These are phyloP conservation scores for Leptographium galeiforme DNA, from an alignment of 2,329 filamentous ascomycete species.

Conservation along the genomic window DNA sequence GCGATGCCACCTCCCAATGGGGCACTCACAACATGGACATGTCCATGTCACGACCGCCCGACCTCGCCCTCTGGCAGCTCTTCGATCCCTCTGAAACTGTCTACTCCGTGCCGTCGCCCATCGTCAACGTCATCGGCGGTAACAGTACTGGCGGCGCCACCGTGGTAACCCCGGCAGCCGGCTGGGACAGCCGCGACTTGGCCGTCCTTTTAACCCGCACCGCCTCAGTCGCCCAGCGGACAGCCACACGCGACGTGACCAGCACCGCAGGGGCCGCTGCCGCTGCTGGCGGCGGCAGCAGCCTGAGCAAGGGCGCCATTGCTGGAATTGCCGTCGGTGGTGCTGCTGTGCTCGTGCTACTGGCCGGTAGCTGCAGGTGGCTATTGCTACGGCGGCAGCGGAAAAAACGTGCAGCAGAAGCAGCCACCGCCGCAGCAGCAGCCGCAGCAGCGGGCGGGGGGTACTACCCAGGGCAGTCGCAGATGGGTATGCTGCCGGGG, in stretches of 20 bases:
- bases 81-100: constrained; percentile 34
- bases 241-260: constrained; percentile 32
- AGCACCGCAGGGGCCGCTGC: constrained; percentile 3
- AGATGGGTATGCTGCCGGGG: neutral
- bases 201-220: constrained; percentile 37
- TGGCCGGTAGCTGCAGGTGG: constrained; percentile 10
- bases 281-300: constrained; percentile 3
- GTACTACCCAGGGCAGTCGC: neutral
- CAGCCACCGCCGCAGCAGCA: neutral
- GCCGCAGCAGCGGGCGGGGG: neutral
- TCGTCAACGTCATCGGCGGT: constrained; percentile 38
- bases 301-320: constrained; percentile 26
- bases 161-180: constrained; percentile 30
- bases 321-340: constrained; percentile 29
- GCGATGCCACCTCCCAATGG: constrained; percentile 38
- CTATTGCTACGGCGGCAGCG: constrained; percentile 3
- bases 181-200: constrained; percentile 38
- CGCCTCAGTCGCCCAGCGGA: constrained; percentile 29
- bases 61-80: constrained; percentile 37
- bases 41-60: constrained; percentile 31
- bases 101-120: constrained; percentile 39
- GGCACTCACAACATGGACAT: constrained; percentile 44
- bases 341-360: constrained; percentile 16
- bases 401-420: neutral
- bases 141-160: constrained; percentile 39